Evolutionary conservation across 169 alveolate species (phyloP).

Genomic region (Amoebophrya sp.): DNA sequence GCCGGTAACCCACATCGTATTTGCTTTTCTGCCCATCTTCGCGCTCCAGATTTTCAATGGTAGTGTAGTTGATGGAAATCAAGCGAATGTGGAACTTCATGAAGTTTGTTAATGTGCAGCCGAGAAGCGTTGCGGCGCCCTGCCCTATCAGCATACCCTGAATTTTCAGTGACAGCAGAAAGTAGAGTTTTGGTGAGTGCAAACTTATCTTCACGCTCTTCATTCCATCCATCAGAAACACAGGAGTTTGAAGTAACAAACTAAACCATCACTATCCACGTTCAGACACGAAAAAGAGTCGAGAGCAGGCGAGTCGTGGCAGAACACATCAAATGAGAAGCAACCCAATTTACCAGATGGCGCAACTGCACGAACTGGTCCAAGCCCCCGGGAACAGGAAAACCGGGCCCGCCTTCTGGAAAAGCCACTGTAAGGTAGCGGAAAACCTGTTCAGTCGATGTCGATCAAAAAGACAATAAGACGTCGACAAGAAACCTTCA

Average conservation of each 20-base stretch:
- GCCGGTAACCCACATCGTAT: neutral
- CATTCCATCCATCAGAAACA: no score
- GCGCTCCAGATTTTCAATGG: neutral
- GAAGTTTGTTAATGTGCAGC: neutral
- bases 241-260: no score
- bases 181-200: no score
- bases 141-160: neutral
- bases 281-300: no score
- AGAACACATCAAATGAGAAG: no score
- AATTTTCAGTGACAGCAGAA: neutral
- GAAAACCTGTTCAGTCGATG: neutral
- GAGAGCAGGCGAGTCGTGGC: no score
- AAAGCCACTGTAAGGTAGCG: neutral
- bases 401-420: neutral
- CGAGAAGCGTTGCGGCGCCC: neutral
- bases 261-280: no score
- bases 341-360: neutral
- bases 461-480: no score
- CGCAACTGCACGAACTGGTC: neutral
- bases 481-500: no score
- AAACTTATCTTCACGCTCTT: no score
- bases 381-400: neutral
- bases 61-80: neutral
- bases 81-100: neutral
- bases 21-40: neutral